Evolutionary conservation across 2,329 filamentous ascomycete species (phyloP).

Genomic region (Neonectria magnoliae): DNA sequence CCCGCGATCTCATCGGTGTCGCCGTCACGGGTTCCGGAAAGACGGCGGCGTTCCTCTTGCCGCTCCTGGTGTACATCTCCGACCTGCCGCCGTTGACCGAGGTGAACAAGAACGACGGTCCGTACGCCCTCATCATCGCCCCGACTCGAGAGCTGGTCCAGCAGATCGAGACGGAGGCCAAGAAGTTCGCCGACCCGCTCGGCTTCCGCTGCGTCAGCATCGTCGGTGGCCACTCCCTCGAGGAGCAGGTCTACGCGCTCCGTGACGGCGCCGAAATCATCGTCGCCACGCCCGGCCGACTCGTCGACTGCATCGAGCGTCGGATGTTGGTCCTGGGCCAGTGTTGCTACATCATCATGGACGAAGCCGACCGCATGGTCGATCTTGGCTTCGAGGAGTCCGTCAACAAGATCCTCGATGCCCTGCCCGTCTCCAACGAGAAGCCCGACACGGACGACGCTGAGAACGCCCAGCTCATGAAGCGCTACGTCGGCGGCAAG

Average conservation of each 20-base stretch:
- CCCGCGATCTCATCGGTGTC: conserved; percentile 95
- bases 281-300: conserved; percentile 96
- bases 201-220: conserved; percentile 97
- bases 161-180: conserved; percentile 94
- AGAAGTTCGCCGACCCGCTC: conserved; percentile 88
- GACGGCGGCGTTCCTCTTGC: conserved; percentile 93
- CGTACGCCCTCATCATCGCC: conserved; percentile 95
- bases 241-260: conserved; percentile 91
- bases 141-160: conserved; percentile 97
- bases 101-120: conserved; percentile 89
- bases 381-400: conserved; percentile 98
- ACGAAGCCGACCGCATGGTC: conserved; percentile 99
- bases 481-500: conserved; percentile 75
- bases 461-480: conserved; percentile 88
- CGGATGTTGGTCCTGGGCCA: conserved; percentile 92
- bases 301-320: conserved; percentile 96
- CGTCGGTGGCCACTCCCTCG: conserved; percentile 95
- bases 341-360: conserved; percentile 99
- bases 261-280: conserved; percentile 96
- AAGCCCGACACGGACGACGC: conserved; percentile 95
- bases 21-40: conserved; percentile 98
- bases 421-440: conserved; percentile 89
- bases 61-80: conserved; percentile 92
- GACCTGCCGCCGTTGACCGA: conserved; percentile 87
- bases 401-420: conserved; percentile 96